A percentile compares a stretch with the other conserved stretches of the same genome.
Conservation (phyloP, 2,329 filamentous ascomycete genomes). For the Blumeria graminis region DNA sequence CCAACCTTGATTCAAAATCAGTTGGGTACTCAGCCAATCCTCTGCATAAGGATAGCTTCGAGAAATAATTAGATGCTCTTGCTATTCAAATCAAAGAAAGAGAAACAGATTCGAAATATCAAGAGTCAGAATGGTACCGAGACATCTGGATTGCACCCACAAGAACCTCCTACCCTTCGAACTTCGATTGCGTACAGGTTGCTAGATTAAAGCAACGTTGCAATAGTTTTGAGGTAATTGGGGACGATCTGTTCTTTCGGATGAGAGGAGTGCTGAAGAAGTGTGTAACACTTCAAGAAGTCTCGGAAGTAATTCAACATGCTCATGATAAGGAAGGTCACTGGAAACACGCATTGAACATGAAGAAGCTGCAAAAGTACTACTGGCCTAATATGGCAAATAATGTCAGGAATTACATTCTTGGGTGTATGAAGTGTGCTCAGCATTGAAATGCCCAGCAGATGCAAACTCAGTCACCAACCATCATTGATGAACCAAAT, state of each 20-base stretch:
- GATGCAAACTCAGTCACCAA: background rate
- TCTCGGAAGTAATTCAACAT: background rate
- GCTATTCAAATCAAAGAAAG: too few relatives aligned
- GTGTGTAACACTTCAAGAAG: background rate
- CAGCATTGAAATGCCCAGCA: background rate
- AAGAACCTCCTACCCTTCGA: background rate
- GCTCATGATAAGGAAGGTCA: background rate
- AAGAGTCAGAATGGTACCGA: background rate
- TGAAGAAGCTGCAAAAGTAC: background rate
- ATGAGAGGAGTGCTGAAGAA: background rate
- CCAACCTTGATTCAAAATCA: too few relatives aligned
- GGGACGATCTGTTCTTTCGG: background rate
- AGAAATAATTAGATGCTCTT: background rate
- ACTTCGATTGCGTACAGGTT: background rate
- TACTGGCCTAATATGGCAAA: background rate
- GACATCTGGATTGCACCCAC: background rate
- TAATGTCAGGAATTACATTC: background rate
- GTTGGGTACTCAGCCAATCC: too few relatives aligned
- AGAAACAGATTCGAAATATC: background rate
- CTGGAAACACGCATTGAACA: background rate
- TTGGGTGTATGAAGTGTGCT: background rate
- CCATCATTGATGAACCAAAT: background rate
- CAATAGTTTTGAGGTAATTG: background rate
- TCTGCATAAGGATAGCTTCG: too few relatives aligned
- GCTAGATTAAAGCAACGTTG: background rate